Evolutionary conservation across 2,329 filamentous ascomycete species (phyloP).

Genomic region (Diaporthe longicolla): DNA sequence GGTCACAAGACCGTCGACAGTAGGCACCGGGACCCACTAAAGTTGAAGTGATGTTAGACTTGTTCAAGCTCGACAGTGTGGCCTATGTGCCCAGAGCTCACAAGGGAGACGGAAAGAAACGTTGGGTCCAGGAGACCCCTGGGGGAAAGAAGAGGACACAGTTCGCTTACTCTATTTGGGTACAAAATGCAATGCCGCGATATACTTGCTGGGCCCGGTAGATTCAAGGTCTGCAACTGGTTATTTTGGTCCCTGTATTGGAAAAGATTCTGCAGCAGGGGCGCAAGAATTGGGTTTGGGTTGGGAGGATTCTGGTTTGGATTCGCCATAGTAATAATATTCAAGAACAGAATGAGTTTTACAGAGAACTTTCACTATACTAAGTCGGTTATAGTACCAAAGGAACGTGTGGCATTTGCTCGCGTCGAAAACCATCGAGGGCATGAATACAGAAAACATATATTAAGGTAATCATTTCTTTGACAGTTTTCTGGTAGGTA

Average conservation of each 20-base stretch:
- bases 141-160: not conserved
- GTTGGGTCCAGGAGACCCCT: not conserved
- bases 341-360: not conserved
- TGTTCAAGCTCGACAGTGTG: not conserved
- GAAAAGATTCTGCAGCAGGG: not conserved
- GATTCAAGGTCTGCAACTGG: not conserved
- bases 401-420: not conserved
- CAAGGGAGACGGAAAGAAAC: not conserved
- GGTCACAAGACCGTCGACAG: not conserved
- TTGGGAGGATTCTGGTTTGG: too few relatives aligned
- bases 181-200: not conserved
- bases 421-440: not conserved
- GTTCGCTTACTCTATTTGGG: not conserved
- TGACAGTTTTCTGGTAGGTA: not conserved
- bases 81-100: not conserved
- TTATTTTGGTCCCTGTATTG: not conserved
- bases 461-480: not conserved
- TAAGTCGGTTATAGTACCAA: not conserved
- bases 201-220: not conserved
- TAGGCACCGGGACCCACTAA: not conserved
- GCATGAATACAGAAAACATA: not conserved
- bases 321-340: not conserved
- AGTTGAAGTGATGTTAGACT: not conserved
- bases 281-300: too few relatives aligned
- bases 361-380: not conserved